Evolutionary conservation across 192 early-diverging fungal genomes (phyloP).

Genomic region (Diversispora epigaea): DNA sequence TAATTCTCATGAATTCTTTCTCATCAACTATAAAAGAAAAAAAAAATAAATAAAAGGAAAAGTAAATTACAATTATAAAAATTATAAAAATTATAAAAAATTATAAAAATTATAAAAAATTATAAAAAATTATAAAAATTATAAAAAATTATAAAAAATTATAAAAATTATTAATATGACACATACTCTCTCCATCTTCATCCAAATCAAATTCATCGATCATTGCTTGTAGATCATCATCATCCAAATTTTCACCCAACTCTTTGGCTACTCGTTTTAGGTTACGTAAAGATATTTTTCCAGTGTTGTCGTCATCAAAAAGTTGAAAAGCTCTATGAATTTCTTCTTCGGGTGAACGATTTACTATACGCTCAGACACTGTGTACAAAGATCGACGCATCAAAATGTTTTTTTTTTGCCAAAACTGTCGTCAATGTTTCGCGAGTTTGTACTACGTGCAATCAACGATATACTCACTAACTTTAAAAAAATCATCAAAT

Average conservation of each 20-base stretch:
- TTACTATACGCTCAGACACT: conserved; percentile 60
- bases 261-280: conserved; percentile 75
- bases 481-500: conserved; percentile 67
- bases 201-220: conserved; percentile 88
- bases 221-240: conserved; percentile 84
- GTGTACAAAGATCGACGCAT: background rate
- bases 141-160: background rate
- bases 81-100: background rate
- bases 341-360: conserved; percentile 79
- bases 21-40: conserved; percentile 63
- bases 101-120: background rate
- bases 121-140: background rate
- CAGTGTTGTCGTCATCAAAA: conserved; percentile 69
- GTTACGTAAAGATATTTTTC: conserved; percentile 66
- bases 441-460: background rate
- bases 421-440: too few relatives aligned
- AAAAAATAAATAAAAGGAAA: background rate
- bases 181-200: conserved; percentile 77
- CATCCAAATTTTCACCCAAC: conserved; percentile 76
- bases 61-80: background rate
- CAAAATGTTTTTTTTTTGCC: background rate
- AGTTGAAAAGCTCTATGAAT: conserved; percentile 78
- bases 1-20: conserved; percentile 80
- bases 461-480: conserved; percentile 54
- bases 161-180: background rate